Conservation (phyloP, 2,329 filamentous ascomycete species). For the Aureobasidium zeae region DNA sequence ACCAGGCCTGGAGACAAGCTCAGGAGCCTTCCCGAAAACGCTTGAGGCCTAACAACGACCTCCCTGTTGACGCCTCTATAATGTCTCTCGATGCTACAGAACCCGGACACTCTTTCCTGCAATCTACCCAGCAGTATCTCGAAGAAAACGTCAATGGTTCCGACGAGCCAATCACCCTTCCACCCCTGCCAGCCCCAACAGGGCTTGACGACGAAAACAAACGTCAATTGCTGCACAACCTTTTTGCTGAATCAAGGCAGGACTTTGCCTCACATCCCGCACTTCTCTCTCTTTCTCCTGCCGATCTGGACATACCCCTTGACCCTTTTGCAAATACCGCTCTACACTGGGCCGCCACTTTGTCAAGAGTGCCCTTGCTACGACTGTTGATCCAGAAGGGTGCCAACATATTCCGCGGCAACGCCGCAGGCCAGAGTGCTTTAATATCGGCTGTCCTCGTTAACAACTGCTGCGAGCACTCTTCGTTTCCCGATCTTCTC, state of each 20-base stretch:
- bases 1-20: conserved; percentile 22
- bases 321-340: conserved; percentile 84
- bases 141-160: conserved; percentile 33
- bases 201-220: conserved; percentile 65
- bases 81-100: conserved; percentile 63
- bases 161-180: conserved; percentile 51
- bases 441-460: conserved; percentile 87
- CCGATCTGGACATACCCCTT: conserved; percentile 85
- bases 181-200: conserved; percentile 52
- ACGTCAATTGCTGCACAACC: conserved; percentile 67
- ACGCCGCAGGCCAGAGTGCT: conserved; percentile 81
- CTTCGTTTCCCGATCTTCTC: conserved; percentile 80
- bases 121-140: conserved; percentile 40
- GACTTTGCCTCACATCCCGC: conserved; percentile 69
- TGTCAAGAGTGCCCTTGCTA: conserved; percentile 75
- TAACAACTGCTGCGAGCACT: conserved; percentile 87
- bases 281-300: conserved; percentile 62
- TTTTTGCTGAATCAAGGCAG: conserved; percentile 54
- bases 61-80: conserved; percentile 45
- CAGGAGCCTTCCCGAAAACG: conserved; percentile 77
- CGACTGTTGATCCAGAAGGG: conserved; percentile 73
- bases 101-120: conserved; percentile 69
- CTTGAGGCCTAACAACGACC: conserved; percentile 40
- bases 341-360: conserved; percentile 89
- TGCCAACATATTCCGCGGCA: conserved; percentile 79